Conservation (phyloP, 345 rosid genomes). For the Alliaria petiolata region DNA sequence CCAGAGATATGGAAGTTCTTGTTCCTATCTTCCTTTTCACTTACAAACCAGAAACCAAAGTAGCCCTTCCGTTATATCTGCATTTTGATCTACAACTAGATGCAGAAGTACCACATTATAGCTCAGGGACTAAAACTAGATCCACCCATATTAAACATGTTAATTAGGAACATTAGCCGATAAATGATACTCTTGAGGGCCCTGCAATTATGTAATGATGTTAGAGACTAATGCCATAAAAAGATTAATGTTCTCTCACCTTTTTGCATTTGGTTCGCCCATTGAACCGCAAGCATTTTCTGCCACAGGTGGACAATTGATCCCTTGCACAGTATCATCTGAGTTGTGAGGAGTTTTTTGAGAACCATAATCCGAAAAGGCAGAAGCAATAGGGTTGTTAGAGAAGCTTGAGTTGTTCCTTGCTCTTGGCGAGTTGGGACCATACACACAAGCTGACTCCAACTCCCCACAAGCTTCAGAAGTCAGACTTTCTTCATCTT, state of each 20-base stretch:
- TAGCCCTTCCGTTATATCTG: background rate
- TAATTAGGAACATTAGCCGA: background rate
- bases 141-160: background rate
- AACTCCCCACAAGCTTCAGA: slow-evolving; percentile 40
- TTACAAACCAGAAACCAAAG: background rate
- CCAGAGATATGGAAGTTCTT: slow-evolving; percentile 1
- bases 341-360: slow-evolving; percentile 41
- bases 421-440: slow-evolving; percentile 78
- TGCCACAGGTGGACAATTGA: slow-evolving; percentile 26
- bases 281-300: slow-evolving; percentile 28
- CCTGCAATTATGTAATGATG: background rate
- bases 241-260: slow-evolving; percentile 38
- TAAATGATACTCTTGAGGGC: background rate
- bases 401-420: slow-evolving; percentile 44
- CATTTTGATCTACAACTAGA: slow-evolving; percentile 1
- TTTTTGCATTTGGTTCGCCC: slow-evolving; percentile 41
- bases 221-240: background rate
- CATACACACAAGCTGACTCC: slow-evolving; percentile 62
- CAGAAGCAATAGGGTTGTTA: slow-evolving; percentile 54
- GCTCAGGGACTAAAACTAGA: background rate
- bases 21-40: background rate
- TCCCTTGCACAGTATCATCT: slow-evolving; percentile 40
- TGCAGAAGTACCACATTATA: background rate
- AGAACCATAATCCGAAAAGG: slow-evolving; percentile 51
- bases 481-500: slow-evolving; percentile 33